Percentiles rank a stretch among this genome's conserved stretches.
Evolutionary conservation across 1,284 basidiomycete genomes (phyloP).

Genomic region (Anthracocystis setariae): DNA sequence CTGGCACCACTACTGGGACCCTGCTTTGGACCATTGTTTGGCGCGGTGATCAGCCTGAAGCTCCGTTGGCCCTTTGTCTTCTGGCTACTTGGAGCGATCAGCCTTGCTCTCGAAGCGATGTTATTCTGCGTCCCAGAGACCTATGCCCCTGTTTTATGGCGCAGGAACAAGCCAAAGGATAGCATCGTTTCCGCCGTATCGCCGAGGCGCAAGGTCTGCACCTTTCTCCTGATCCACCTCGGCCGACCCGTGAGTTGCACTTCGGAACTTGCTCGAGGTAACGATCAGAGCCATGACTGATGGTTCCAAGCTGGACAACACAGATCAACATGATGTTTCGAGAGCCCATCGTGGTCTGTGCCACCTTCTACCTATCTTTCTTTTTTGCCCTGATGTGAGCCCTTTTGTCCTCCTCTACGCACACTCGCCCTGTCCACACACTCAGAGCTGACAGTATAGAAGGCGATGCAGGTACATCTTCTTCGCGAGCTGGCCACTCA

Average conservation of each 20-base stretch:
- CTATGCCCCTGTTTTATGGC: constrained; percentile 20
- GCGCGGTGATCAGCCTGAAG: constrained; percentile 11
- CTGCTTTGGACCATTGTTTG: constrained; percentile 40
- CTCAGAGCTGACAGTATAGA: no score
- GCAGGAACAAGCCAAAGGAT: constrained; percentile 1
- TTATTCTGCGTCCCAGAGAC: constrained; percentile 38
- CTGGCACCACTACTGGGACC: constrained; percentile 30
- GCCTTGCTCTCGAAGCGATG: constrained; percentile 14
- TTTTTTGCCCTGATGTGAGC: constrained; percentile 43
- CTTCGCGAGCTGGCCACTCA: constrained; percentile 43
- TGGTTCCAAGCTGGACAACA: no score
- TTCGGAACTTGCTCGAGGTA: background rate
- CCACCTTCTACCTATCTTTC: constrained; percentile 42
- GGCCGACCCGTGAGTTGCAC: constrained; percentile 31
- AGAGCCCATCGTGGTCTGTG: constrained; percentile 42
- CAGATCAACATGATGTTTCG: constrained; percentile 43
- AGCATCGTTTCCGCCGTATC: background rate
- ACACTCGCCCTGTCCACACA: background rate
- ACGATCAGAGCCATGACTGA: background rate
- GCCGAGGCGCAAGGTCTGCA: constrained; percentile 6
- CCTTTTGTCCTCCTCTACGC: no score
- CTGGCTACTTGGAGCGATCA: constrained; percentile 25
- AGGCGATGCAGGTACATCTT: constrained; percentile 30
- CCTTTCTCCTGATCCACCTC: constrained; percentile 24
- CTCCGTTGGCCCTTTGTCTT: constrained; percentile 35